Percentiles rank a stretch among this genome's conserved stretches.
phyloP scores from a whole-genome alignment of 2,329 filamentous ascomycete species.

The Diaporthe eres region DNA sequence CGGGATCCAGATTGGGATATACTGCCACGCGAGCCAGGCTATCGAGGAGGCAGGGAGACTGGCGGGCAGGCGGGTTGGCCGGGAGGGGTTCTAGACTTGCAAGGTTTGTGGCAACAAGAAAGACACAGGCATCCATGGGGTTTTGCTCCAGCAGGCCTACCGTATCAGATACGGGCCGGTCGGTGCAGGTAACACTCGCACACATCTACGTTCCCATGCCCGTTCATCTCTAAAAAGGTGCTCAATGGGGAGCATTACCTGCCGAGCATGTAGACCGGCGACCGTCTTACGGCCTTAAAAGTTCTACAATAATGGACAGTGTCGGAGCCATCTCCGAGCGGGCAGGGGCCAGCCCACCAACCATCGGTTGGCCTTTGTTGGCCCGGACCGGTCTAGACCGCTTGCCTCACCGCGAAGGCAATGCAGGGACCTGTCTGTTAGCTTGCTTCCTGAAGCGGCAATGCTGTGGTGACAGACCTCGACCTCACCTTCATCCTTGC shows the following conservation, averaged over 20 bases:
- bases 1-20: not conserved
- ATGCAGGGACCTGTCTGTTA: not conserved
- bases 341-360: not conserved
- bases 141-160: too few species aligned
- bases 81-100: not conserved
- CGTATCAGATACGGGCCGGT: too few species aligned
- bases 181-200: too few species aligned
- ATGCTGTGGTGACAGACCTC: not conserved
- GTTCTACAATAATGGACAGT: not conserved
- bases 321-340: not conserved
- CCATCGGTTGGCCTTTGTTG: not conserved
- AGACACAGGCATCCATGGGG: too few species aligned
- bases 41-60: not conserved
- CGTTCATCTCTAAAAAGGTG: too few species aligned
- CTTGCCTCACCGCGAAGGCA: not conserved
- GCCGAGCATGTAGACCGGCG: not conserved
- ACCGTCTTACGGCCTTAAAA: not conserved
- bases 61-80: not conserved
- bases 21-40: not conserved
- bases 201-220: too few species aligned
- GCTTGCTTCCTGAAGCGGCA: not conserved
- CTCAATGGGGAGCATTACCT: not conserved
- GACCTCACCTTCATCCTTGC: not conserved
- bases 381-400: conserved; percentile 4
- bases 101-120: too few species aligned